phyloP scores from a whole-genome alignment of 805 yeast genomes.

The Saccharomycopsis fodiens region DNA sequence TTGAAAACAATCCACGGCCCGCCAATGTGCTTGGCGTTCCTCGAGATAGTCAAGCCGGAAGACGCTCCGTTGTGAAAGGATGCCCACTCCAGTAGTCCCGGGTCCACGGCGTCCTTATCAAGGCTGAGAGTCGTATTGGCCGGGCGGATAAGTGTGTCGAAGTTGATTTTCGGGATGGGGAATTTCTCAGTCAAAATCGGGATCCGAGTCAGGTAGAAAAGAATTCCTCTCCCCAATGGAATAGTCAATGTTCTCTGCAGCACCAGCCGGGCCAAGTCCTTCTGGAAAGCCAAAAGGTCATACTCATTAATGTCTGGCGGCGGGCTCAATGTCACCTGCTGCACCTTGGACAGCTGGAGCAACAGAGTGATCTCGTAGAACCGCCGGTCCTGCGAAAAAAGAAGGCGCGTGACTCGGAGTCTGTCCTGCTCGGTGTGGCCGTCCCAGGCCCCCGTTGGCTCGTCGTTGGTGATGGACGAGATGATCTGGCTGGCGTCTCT shows the following conservation, averaged over 20 bases:
- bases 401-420: slow-evolving; percentile 56
- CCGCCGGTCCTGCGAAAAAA: slow-evolving; percentile 73
- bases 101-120: slow-evolving; percentile 46
- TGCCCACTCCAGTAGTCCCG: slow-evolving; percentile 63
- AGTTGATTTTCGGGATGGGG: slow-evolving; percentile 68
- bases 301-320: slow-evolving; percentile 44
- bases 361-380: slow-evolving; percentile 69
- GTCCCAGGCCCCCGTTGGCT: slow-evolving; percentile 55
- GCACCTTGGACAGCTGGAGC: slow-evolving; percentile 62
- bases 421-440: slow-evolving; percentile 65
- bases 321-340: slow-evolving; percentile 37
- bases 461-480: slow-evolving; percentile 34
- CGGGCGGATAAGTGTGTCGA: slow-evolving; percentile 59
- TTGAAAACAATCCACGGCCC: slow-evolving; percentile 93
- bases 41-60: slow-evolving; percentile 71
- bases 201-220: slow-evolving; percentile 56
- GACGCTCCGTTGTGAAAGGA: slow-evolving; percentile 89
- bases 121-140: slow-evolving; percentile 54
- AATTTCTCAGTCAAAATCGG: slow-evolving; percentile 84
- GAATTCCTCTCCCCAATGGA: slow-evolving; percentile 73
- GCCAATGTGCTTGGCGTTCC: slow-evolving; percentile 56
- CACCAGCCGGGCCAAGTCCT: slow-evolving; percentile 48
- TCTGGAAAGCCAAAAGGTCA: slow-evolving; percentile 46
- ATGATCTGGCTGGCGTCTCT: slow-evolving; percentile 38
- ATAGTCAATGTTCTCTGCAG: slow-evolving; percentile 67